Evolutionary conservation across 495 filamentous ascomycete species (phyloP).

Genomic region (Aspergillus sclerotioniger): DNA sequence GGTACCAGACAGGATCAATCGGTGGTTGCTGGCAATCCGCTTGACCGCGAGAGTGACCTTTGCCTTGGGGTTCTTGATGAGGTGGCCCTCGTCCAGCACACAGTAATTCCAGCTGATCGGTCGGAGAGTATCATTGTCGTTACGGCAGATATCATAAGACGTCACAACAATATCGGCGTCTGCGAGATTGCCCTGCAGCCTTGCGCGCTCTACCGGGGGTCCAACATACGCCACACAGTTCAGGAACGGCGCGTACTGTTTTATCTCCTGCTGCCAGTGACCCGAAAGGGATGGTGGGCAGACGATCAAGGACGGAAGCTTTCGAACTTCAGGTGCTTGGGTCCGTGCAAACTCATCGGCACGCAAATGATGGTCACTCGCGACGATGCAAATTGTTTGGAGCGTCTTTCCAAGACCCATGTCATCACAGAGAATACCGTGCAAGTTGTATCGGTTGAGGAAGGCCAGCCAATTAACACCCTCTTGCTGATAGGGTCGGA

Average conservation of each 20-base stretch:
- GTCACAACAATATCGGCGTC: constrained; percentile 91
- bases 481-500: constrained; percentile 96
- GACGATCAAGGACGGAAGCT: constrained; percentile 87
- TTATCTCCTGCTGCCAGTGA: constrained; percentile 98
- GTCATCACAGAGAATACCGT: constrained; percentile 97
- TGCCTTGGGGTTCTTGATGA: constrained; percentile 97
- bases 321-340: constrained; percentile 68
- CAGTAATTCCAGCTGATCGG: constrained; percentile 94
- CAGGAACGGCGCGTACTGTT: constrained; percentile 91
- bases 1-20: constrained; percentile 92
- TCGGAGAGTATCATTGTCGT: constrained; percentile 81
- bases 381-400: constrained; percentile 96
- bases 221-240: constrained; percentile 86
- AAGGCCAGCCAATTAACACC: constrained; percentile 99
- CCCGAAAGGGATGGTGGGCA: constrained; percentile 97
- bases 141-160: constrained; percentile 95
- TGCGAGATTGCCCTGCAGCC: constrained; percentile 62
- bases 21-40: constrained; percentile 81
- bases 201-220: constrained; percentile 72
- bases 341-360: constrained; percentile 86
- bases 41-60: constrained; percentile 93
- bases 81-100: constrained; percentile 93
- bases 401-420: constrained; percentile 99
- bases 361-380: constrained; percentile 91
- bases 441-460: constrained; percentile 94